A percentile compares a stretch with the other conserved stretches of the same genome.
phyloP scores from a whole-genome alignment of 2,329 filamentous ascomycete species.

The Didymella glomerata region DNA sequence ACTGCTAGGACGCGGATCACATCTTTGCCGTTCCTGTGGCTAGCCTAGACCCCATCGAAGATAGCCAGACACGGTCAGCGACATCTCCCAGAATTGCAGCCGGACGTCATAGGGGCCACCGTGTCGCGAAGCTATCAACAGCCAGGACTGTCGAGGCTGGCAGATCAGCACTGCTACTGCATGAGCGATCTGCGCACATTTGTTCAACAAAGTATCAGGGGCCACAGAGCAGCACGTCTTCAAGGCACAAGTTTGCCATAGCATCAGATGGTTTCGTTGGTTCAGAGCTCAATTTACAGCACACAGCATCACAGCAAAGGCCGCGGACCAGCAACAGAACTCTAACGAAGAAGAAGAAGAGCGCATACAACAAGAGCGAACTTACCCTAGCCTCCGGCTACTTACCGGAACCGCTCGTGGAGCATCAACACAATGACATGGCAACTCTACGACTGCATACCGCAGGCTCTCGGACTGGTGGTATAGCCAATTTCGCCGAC shows the following conservation, averaged over 20 bases:
- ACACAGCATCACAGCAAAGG: not conserved
- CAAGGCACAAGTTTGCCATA: not conserved
- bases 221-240: not conserved
- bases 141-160: not conserved
- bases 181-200: not conserved
- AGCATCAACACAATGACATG: not conserved
- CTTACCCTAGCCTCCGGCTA: slow-evolving; percentile 20
- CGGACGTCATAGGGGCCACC: not conserved
- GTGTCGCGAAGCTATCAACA: not conserved
- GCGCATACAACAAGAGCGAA: not conserved
- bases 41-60: slow-evolving; percentile 39
- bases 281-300: slow-evolving; percentile 14
- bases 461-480: not conserved
- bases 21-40: slow-evolving; percentile 17
- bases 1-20: slow-evolving; percentile 26
- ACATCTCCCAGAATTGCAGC: not conserved
- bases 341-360: not conserved
- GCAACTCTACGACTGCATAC: not conserved
- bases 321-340: slow-evolving; percentile 1
- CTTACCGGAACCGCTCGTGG: slow-evolving; percentile 14
- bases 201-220: too few species aligned
- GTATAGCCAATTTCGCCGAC: too few species aligned
- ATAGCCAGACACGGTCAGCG: slow-evolving; percentile 25
- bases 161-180: not conserved
- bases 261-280: slow-evolving; percentile 28